These are phyloP conservation scores for Ogataea trehaloabstinens DNA, from an alignment of 805 yeast genomes.

Conservation along the genomic window DNA sequence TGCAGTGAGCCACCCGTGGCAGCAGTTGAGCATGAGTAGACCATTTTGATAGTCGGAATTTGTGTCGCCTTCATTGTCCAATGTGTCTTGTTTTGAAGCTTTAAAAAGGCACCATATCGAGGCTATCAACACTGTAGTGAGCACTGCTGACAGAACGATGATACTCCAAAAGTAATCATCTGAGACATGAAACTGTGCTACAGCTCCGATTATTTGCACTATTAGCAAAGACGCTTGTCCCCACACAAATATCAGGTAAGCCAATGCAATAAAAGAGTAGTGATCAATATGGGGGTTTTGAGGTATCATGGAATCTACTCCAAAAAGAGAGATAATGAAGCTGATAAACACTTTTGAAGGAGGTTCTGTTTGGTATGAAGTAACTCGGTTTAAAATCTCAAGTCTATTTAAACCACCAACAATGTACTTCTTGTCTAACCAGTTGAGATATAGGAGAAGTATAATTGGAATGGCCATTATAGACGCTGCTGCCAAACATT, in stretches of 20 bases:
- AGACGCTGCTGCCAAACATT: constrained; percentile 5
- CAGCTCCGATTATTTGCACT: constrained; percentile 11
- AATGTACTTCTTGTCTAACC: constrained; percentile 14
- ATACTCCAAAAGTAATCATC: constrained; percentile 13
- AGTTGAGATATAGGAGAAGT: constrained; percentile 9
- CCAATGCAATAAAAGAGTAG: constrained; percentile 7
- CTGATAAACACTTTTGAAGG: constrained; percentile 11
- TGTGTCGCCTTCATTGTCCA: not conserved
- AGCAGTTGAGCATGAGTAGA: constrained; percentile 8
- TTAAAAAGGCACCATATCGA: constrained; percentile 6
- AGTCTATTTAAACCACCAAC: constrained; percentile 6
- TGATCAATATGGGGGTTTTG: constrained; percentile 1
- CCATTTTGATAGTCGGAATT: constrained; percentile 8
- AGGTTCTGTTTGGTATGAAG: constrained; percentile 10
- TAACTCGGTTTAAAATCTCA: constrained; percentile 7
- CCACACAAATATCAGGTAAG: constrained; percentile 13
- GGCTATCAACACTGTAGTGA: constrained; percentile 7
- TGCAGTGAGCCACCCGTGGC: constrained; percentile 20
- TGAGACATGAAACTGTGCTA: constrained; percentile 7
- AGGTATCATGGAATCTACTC: constrained; percentile 11
- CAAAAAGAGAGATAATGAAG: constrained; percentile 13
- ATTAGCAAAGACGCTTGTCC: constrained; percentile 15
- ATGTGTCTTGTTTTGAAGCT: not conserved
- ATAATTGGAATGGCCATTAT: constrained; percentile 8
- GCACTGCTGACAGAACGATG: constrained; percentile 4